These are phyloP conservation scores for Rhynchosporium graminicola DNA, from an alignment of 2,329 filamentous ascomycete genomes.

Conservation along the genomic window DNA sequence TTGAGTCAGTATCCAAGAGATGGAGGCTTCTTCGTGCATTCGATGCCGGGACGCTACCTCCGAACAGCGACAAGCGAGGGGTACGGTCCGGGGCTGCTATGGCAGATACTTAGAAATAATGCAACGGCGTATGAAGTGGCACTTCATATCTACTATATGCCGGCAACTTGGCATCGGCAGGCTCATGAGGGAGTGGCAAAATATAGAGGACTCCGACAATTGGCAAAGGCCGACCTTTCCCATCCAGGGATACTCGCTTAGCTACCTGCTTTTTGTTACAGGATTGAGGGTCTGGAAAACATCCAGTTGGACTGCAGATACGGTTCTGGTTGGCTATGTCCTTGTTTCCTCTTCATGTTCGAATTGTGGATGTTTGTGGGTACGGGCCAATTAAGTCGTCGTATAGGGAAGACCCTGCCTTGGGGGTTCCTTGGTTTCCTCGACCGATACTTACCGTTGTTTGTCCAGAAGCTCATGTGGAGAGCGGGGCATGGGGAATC, in stretches of 20 bases:
- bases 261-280: too few species aligned
- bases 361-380: slow-evolving; percentile 6
- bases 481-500: slow-evolving; percentile 13
- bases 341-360: too few species aligned
- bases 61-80: background rate
- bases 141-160: slow-evolving; percentile 10
- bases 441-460: slow-evolving; percentile 8
- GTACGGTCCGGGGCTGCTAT: background rate
- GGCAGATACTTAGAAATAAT: background rate
- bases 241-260: background rate
- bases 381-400: background rate
- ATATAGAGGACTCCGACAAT: background rate
- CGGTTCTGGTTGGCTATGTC: too few species aligned
- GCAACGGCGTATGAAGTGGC: slow-evolving; percentile 6
- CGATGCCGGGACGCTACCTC: background rate
- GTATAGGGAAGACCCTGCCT: background rate
- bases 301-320: too few species aligned
- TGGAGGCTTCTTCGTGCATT: slow-evolving; percentile 12
- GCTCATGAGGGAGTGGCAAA: background rate
- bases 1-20: slow-evolving; percentile 6
- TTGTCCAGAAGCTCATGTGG: slow-evolving; percentile 1
- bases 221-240: slow-evolving; percentile 2
- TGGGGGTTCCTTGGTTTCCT: background rate
- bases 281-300: too few species aligned
- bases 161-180: slow-evolving; percentile 13